Percentiles rank a stretch among this genome's conserved stretches.
phyloP scores from a whole-genome alignment of 208 protist genomes.

The Leishmania braziliensis region DNA sequence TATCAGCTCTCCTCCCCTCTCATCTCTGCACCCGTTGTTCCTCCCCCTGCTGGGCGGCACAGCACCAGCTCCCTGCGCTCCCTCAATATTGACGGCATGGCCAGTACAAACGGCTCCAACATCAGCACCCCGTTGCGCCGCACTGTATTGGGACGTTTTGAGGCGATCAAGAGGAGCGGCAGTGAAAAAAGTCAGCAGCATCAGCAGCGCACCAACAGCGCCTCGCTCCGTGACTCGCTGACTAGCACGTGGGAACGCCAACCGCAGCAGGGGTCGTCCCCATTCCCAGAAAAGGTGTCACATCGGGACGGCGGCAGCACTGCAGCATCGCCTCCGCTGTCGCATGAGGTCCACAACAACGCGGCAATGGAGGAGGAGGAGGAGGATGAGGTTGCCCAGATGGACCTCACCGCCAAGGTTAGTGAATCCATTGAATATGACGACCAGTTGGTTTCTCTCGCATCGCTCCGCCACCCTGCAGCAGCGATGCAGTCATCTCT shows the following conservation, averaged over 20 bases:
- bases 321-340: background rate
- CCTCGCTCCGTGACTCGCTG: background rate
- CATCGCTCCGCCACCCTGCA: background rate
- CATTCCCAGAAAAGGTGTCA: background rate
- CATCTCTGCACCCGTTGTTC: background rate
- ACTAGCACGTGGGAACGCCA: background rate
- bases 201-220: background rate
- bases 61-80: conserved; percentile 14
- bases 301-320: background rate
- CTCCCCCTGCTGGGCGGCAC: background rate
- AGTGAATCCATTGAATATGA: background rate
- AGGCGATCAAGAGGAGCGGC: conserved; percentile 19
- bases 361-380: background rate
- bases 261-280: background rate
- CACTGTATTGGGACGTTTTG: conserved; percentile 44
- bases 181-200: background rate
- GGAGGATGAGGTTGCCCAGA: background rate
- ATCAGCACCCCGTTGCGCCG: conserved; percentile 35
- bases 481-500: background rate
- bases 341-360: background rate
- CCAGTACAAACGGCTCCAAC: conserved; percentile 12
- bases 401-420: background rate
- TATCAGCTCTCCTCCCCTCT: background rate
- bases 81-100: conserved; percentile 6
- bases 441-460: background rate